These are phyloP conservation scores for Proliferodiscus dingleyae DNA, from an alignment of 2,329 filamentous ascomycete genomes.

Conservation along the genomic window DNA sequence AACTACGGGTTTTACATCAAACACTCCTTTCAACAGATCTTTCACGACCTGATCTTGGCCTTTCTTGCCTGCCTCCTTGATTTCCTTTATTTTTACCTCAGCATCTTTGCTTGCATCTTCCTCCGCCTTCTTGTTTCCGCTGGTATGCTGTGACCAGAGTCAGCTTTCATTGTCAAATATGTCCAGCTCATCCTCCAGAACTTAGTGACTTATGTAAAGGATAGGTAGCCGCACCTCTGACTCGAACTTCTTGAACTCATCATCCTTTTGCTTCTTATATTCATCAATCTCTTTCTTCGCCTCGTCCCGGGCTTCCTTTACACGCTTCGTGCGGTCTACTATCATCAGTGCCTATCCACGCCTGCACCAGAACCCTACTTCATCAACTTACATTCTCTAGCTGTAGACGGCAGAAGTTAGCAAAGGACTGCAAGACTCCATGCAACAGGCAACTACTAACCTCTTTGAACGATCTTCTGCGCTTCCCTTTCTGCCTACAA, in stretches of 20 bases:
- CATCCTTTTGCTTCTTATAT: constrained; percentile 84
- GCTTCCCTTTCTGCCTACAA: constrained; percentile 90
- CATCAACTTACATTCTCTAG: constrained; percentile 73
- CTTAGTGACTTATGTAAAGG: no score
- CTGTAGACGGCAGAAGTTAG: constrained; percentile 42
- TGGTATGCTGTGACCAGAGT: constrained; percentile 67
- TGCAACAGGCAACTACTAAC: constrained; percentile 47
- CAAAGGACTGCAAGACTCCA: constrained; percentile 6
- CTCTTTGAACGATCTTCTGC: constrained; percentile 98
- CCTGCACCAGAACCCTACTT: constrained; percentile 7
- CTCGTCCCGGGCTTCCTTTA: constrained; percentile 93
- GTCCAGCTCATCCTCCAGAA: no score
- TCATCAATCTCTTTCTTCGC: constrained; percentile 97
- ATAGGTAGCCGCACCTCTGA: constrained; percentile 48
- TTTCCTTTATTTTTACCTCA: constrained; percentile 75
- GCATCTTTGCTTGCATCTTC: constrained; percentile 75
- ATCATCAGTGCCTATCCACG: constrained; percentile 6
- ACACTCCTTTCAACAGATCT: constrained; percentile 79
- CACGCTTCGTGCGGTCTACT: constrained; percentile 86
- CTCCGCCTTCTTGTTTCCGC: constrained; percentile 81
- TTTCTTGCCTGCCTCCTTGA: constrained; percentile 74
- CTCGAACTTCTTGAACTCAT: constrained; percentile 94
- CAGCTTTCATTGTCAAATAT: no score
- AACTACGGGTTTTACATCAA: constrained; percentile 72
- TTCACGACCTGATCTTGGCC: constrained; percentile 74